A percentile compares a stretch with the other conserved stretches of the same genome.
Evolutionary conservation across 169 alveolate genomes (phyloP).

Genomic region (Perkinsus olseni): DNA sequence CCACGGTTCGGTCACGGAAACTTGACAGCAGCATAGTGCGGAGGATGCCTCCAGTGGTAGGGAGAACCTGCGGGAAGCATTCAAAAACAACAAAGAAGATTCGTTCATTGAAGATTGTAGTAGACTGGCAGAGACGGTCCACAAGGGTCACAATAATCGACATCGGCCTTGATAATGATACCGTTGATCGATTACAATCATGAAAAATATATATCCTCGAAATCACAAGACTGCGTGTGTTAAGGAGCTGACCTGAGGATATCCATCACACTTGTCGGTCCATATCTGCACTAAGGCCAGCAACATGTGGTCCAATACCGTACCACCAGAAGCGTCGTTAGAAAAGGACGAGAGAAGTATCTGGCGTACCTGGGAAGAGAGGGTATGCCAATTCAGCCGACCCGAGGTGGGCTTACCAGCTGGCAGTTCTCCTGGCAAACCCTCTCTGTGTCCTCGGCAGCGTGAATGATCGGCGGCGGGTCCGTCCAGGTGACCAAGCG

Average conservation of each 20-base stretch:
- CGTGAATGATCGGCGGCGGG: not conserved
- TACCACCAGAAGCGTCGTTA: not conserved
- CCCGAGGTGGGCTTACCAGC: not conserved
- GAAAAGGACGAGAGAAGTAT: not conserved
- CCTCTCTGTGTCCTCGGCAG: not conserved
- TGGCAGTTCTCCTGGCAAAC: not conserved
- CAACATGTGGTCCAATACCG: not conserved
- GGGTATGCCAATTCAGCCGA: too few relatives aligned
- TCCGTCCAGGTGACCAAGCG: not conserved
- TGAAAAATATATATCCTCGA: too few relatives aligned
- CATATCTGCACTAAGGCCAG: not conserved
- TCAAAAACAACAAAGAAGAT: too few relatives aligned
- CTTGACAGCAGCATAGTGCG: not conserved
- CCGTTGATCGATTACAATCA: too few relatives aligned
- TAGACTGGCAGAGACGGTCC: too few relatives aligned
- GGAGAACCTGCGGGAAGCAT: not conserved
- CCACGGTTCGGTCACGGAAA: not conserved
- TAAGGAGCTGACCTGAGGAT: not conserved
- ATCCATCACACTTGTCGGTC: not conserved
- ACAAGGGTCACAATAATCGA: too few relatives aligned
- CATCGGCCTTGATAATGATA: too few relatives aligned
- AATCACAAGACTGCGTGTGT: too few relatives aligned
- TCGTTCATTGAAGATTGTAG: too few relatives aligned
- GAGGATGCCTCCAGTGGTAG: not conserved
- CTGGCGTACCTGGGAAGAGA: not conserved